Conservation (phyloP, 2,329 filamentous ascomycete genomes). For the Fusarium devonianum region DNA sequence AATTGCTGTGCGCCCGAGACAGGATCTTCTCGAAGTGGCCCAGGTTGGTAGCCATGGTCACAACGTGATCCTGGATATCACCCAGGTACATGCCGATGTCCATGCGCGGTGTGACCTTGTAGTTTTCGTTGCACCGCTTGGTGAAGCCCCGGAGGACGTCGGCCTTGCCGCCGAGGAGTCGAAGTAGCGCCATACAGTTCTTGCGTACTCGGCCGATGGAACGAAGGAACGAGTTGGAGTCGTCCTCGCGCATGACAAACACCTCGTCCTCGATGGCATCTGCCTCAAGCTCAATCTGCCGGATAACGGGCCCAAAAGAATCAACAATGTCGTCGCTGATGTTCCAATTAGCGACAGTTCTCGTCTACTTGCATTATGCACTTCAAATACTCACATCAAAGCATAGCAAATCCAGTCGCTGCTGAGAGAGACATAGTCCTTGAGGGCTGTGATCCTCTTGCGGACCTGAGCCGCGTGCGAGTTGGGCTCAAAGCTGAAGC, state of each 20-base stretch:
- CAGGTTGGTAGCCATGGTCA: constrained; percentile 98
- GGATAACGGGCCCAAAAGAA: constrained; percentile 89
- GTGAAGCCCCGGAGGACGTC: constrained; percentile 97
- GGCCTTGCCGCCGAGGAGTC: constrained; percentile 94
- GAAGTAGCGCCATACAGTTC: constrained; percentile 92
- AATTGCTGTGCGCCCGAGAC: constrained; percentile 92
- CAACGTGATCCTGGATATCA: constrained; percentile 98
- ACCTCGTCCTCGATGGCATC: constrained; percentile 96
- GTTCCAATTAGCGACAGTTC: constrained; percentile 35
- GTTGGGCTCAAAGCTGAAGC: constrained; percentile 91
- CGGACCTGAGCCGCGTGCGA: constrained; percentile 88
- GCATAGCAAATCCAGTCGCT: constrained; percentile 99
- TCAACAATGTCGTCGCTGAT: constrained; percentile 93
- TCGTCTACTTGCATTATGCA: not conserved
- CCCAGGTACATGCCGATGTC: constrained; percentile 96
- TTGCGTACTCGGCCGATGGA: constrained; percentile 91
- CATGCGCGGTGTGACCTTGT: constrained; percentile 91
- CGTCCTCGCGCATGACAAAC: constrained; percentile 88
- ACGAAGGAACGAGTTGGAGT: constrained; percentile 85
- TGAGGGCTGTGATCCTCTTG: constrained; percentile 88
- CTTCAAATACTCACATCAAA: constrained; percentile 73
- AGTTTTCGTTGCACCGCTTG: constrained; percentile 98
- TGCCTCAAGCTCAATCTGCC: constrained; percentile 84
- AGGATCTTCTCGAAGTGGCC: constrained; percentile 98
- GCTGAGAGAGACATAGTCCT: constrained; percentile 93